Conservation (phyloP, 148 eudicot genomes). For the Arctostaphylos glauca region DNA sequence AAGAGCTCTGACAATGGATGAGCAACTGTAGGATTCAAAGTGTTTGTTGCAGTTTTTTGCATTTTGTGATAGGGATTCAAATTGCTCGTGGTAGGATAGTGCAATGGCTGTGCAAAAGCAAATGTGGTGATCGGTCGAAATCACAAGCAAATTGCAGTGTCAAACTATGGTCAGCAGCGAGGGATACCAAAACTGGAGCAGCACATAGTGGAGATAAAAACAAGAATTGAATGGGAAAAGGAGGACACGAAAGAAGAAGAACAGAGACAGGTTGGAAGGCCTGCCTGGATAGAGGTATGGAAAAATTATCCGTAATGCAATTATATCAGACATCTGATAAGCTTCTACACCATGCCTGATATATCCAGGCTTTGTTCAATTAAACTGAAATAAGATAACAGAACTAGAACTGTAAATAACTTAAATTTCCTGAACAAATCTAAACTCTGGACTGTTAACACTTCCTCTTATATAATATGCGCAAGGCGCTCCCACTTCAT, state of each 20-base stretch:
- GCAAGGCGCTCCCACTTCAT: not conserved
- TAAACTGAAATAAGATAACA: not conserved
- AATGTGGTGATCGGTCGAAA: not conserved
- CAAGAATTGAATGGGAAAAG: not conserved
- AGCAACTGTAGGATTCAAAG: not conserved
- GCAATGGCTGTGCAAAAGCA: not conserved
- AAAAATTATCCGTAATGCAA: not conserved
- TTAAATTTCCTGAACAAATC: not conserved
- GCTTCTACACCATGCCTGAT: not conserved
- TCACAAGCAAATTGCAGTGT: not conserved
- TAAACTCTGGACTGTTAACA: not conserved
- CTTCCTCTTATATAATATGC: not conserved
- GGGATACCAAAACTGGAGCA: not conserved
- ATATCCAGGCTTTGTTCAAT: not conserved
- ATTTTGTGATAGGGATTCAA: not conserved
- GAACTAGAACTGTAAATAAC: too few relatives aligned
- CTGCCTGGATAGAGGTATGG: not conserved
- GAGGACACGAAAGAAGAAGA: not conserved
- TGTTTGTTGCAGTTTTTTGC: not conserved
- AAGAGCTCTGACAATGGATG: not conserved
- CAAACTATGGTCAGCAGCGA: not conserved
- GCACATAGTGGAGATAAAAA: not conserved
- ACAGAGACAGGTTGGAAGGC: not conserved
- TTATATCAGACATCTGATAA: slow-evolving; percentile 1
- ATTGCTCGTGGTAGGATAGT: not conserved